phyloP scores from a whole-genome alignment of 2,329 filamentous ascomycete species.

The Arthrobotrys musiformis region DNA sequence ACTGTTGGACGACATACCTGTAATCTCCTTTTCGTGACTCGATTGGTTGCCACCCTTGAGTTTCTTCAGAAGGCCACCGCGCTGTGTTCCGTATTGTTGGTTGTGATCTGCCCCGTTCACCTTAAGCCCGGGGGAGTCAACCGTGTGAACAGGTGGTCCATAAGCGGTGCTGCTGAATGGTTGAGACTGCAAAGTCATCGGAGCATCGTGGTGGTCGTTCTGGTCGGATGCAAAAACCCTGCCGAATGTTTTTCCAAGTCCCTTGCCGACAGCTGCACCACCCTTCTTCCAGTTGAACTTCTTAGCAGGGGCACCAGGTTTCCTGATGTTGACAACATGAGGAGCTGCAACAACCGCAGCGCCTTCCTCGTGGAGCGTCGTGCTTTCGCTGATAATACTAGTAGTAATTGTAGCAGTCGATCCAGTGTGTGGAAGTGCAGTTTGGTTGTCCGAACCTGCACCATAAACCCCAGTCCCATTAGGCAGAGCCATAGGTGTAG shows the following conservation, averaged over 20 bases:
- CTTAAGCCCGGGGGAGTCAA: conserved; percentile 60
- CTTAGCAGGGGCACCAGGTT: conserved; percentile 79
- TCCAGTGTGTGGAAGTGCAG: conserved; percentile 11
- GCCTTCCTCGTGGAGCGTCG: conserved; percentile 73
- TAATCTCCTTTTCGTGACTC: conserved; percentile 26
- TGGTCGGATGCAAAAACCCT: conserved; percentile 81
- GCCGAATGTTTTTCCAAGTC: conserved; percentile 92
- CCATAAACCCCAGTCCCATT: conserved; percentile 52
- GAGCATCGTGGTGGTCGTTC: conserved; percentile 74
- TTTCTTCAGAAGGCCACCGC: conserved; percentile 48
- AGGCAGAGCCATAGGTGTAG: conserved; percentile 72
- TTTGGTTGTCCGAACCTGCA: conserved; percentile 62
- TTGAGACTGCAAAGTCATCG: conserved; percentile 58
- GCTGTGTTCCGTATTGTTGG: conserved; percentile 46
- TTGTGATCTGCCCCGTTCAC: conserved; percentile 55
- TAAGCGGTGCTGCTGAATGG: conserved; percentile 51
- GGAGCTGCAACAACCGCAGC: conserved; percentile 76
- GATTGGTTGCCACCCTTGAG: conserved; percentile 39
- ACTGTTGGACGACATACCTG: conserved; percentile 29
- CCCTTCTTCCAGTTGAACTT: conserved; percentile 99
- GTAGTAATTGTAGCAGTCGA: conserved; percentile 59
- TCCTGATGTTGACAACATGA: conserved; percentile 94
- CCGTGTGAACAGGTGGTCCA: conserved; percentile 43
- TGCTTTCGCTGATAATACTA: conserved; percentile 59
- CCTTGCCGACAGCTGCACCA: conserved; percentile 90